Evolutionary conservation across 257 asterid species (phyloP).

Genomic region (Hygrophila difformis): DNA sequence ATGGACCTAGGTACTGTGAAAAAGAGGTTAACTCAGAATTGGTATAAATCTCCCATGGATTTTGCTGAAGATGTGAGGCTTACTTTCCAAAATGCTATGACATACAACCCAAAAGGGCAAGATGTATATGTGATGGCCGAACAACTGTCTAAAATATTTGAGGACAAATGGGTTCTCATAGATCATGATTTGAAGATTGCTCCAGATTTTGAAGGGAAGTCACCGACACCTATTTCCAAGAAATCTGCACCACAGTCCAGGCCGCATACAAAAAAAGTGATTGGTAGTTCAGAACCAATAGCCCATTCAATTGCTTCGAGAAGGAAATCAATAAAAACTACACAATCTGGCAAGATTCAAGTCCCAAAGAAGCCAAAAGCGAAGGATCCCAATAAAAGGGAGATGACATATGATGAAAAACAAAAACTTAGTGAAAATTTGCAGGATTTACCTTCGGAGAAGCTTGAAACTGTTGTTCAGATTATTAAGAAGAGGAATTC

Average conservation of each 20-base stretch:
- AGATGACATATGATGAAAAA: slow-evolving; percentile 91
- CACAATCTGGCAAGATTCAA: slow-evolving; percentile 37
- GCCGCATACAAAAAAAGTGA: slow-evolving; percentile 26
- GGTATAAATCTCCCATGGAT: slow-evolving; percentile 67
- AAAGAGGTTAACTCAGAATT: slow-evolving; percentile 40
- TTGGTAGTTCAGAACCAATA: slow-evolving; percentile 32
- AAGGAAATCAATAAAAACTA: slow-evolving; percentile 24
- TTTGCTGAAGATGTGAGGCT: slow-evolving; percentile 84
- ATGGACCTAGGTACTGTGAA: slow-evolving; percentile 85
- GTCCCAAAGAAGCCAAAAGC: slow-evolving; percentile 85
- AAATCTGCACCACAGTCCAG: slow-evolving; percentile 35
- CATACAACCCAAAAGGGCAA: slow-evolving; percentile 75
- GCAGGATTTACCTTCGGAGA: slow-evolving; percentile 79
- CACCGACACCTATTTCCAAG: slow-evolving; percentile 43
- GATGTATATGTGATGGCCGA: slow-evolving; percentile 86
- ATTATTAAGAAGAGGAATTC: slow-evolving; percentile 78
- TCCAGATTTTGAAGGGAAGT: slow-evolving; percentile 33
- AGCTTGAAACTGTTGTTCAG: slow-evolving; percentile 77
- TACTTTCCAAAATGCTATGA: slow-evolving; percentile 71
- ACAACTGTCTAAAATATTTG: slow-evolving; percentile 49
- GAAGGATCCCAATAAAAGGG: slow-evolving; percentile 78
- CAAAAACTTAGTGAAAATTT: slow-evolving; percentile 66
- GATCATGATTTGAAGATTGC: slow-evolving; percentile 49
- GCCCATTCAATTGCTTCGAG: slow-evolving; percentile 28
- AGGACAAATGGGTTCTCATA: slow-evolving; percentile 55